These are phyloP conservation scores for Ustilago hordei DNA, from an alignment of 1,284 basidiomycete species.

Conservation along the genomic window DNA sequence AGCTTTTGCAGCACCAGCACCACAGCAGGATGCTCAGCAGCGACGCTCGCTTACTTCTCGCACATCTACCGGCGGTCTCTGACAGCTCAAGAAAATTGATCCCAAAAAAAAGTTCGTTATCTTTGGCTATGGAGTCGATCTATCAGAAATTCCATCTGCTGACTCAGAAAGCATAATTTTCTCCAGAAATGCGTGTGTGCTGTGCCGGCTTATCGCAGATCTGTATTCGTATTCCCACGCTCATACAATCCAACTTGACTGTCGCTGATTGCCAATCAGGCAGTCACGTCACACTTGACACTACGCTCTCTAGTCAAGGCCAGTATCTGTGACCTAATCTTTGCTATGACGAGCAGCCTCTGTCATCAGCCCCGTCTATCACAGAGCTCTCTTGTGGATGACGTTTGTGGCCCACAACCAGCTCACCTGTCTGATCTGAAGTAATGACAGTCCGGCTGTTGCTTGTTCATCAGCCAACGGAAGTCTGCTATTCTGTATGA, in stretches of 20 bases:
- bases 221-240: neutral
- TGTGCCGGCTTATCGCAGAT: constrained; percentile 5
- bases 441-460: neutral
- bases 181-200: constrained; percentile 5
- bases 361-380: neutral
- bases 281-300: neutral
- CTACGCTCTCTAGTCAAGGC: neutral
- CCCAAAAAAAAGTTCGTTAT: constrained; percentile 6
- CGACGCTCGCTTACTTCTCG: constrained; percentile 9
- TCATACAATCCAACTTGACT: neutral
- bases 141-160: constrained; percentile 20
- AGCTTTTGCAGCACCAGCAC: neutral
- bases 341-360: neutral
- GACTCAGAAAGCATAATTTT: constrained; percentile 12
- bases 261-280: constrained; percentile 4
- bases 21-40: neutral
- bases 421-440: neutral
- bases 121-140: neutral
- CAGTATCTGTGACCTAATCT: neutral
- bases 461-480: neutral
- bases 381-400: neutral
- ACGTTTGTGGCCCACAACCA: neutral
- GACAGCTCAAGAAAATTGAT: constrained; percentile 15
- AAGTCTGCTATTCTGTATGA: neutral
- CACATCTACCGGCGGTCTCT: constrained; percentile 19